Evolutionary conservation across 192 early-diverging fungal species (phyloP).

Genomic region (Umbelopsis sp.): DNA sequence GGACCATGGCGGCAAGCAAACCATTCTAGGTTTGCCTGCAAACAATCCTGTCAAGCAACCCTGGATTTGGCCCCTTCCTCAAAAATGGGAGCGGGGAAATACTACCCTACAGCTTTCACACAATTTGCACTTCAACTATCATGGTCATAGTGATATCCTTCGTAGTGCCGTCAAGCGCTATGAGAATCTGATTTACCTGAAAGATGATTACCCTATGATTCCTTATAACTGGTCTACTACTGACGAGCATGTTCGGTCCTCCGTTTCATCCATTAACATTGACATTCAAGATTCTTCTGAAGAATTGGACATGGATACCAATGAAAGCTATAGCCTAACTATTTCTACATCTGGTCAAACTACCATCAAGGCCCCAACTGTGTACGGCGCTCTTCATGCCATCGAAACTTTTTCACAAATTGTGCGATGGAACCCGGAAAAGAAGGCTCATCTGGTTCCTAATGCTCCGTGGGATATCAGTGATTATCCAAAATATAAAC

Average conservation of each 20-base stretch:
- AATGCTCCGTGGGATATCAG: constrained; percentile 45
- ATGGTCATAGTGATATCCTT: constrained; percentile 41
- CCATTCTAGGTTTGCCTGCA: constrained; percentile 26
- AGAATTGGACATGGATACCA: constrained; percentile 51
- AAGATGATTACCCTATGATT: constrained; percentile 53
- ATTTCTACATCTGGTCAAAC: constrained; percentile 45
- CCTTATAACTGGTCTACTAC: constrained; percentile 53
- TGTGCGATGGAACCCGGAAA: constrained; percentile 36
- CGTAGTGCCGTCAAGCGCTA: constrained; percentile 53
- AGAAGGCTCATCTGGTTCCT: constrained; percentile 42
- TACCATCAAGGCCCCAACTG: constrained; percentile 38
- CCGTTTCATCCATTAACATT: constrained; percentile 40
- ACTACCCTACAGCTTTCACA: constrained; percentile 29
- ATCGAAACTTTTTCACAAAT: constrained; percentile 55
- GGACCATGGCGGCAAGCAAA: neutral
- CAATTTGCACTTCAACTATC: constrained; percentile 30
- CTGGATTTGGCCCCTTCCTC: constrained; percentile 49
- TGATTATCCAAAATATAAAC: constrained; percentile 38
- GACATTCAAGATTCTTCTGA: constrained; percentile 42
- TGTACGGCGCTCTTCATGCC: constrained; percentile 52
- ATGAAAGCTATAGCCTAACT: constrained; percentile 66
- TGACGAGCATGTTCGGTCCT: constrained; percentile 24
- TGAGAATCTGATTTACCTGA: constrained; percentile 42
- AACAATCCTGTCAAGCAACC: constrained; percentile 41
- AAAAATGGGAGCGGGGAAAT: constrained; percentile 41